A percentile compares a stretch with the other conserved stretches of the same genome.
Evolutionary conservation across 1,284 basidiomycete species (phyloP).

Genomic region (Rhodotorula sp.): DNA sequence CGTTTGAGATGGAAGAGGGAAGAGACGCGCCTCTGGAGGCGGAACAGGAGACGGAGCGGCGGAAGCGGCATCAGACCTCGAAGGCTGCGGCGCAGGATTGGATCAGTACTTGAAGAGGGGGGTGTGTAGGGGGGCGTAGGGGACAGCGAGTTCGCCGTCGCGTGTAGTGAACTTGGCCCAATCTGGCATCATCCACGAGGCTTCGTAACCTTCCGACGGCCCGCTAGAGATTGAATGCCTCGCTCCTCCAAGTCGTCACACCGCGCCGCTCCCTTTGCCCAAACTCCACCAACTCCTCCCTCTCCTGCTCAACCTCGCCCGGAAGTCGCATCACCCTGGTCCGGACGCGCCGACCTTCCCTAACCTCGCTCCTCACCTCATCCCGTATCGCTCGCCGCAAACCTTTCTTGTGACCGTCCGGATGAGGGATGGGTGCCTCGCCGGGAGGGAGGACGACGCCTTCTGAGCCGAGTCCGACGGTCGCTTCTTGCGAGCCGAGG

Average conservation of each 20-base stretch:
- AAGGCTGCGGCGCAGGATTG: no score
- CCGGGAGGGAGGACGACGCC: conserved; percentile 27
- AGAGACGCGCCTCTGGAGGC: no score
- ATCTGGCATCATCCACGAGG: no score
- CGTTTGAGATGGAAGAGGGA: no score
- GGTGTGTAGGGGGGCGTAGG: no score
- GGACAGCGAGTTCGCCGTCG: no score
- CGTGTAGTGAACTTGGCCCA: no score
- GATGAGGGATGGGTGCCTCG: conserved; percentile 6
- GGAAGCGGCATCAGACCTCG: no score
- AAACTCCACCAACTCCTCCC: background rate
- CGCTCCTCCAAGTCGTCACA: conserved; percentile 16
- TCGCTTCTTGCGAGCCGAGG: conserved; percentile 10
- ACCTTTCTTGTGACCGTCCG: conserved; percentile 12
- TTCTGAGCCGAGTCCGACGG: conserved; percentile 22
- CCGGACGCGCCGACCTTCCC: background rate
- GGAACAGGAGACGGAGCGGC: no score
- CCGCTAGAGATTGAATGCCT: conserved; percentile 14
- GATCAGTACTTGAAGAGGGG: no score
- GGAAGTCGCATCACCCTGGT: background rate
- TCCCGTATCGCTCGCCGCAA: conserved; percentile 4
- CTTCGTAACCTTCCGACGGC: no score
- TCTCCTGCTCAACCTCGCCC: conserved; percentile 19
- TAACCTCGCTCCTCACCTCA: conserved; percentile 11
- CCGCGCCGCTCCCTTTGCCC: background rate